Evolutionary conservation across 2,329 filamentous ascomycete genomes (phyloP).

Genomic region (Coniochaeta ligniaria): DNA sequence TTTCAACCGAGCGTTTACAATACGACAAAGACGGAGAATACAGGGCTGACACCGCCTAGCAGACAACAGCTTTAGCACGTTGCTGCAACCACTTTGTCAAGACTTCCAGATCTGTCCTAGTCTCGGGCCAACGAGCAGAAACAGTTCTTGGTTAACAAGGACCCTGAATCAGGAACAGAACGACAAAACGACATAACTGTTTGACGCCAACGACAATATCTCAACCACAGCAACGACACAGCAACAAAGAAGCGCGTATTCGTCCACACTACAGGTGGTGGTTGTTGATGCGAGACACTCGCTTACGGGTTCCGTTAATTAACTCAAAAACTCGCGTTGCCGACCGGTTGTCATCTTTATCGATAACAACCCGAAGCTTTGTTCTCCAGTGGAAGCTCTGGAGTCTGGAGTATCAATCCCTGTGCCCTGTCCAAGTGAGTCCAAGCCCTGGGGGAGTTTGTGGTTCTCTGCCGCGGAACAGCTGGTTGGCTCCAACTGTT

Average conservation of each 20-base stretch:
- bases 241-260: background rate
- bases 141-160: background rate
- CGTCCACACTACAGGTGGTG: background rate
- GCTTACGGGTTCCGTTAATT: background rate
- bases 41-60: background rate
- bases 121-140: background rate
- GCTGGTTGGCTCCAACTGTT: conserved; percentile 1
- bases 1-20: background rate
- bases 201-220: background rate
- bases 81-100: background rate
- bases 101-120: background rate
- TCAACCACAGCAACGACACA: background rate
- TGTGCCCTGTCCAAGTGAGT: background rate
- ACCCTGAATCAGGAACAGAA: background rate
- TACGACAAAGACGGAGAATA: background rate
- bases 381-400: background rate
- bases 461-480: background rate
- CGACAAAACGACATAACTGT: background rate
- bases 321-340: background rate
- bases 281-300: background rate
- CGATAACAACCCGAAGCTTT: background rate
- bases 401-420: background rate
- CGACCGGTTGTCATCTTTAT: background rate
- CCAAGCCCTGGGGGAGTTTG: background rate
- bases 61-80: background rate